Percentiles rank a stretch among this genome's conserved stretches.
Evolutionary conservation across 495 filamentous ascomycete genomes (phyloP).

Genomic region (Trypethelium eluteriae): DNA sequence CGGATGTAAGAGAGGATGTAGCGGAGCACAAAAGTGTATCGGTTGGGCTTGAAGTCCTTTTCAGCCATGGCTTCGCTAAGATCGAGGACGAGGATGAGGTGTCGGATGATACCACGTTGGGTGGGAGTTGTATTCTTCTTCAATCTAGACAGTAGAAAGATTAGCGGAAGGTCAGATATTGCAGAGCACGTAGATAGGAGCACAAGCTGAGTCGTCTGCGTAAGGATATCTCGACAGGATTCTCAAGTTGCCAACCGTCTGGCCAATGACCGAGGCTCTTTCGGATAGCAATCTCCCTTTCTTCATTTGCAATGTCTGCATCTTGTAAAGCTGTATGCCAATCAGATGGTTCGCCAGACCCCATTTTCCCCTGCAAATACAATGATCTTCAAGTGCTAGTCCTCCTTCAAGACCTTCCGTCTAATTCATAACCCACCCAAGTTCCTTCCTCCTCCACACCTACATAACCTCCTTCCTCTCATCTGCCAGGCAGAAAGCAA

Average conservation of each 20-base stretch:
- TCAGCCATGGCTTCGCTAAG: conserved; percentile 89
- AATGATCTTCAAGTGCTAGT: too few relatives aligned
- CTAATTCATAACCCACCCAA: too few relatives aligned
- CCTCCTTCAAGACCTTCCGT: too few relatives aligned
- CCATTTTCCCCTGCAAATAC: too few relatives aligned
- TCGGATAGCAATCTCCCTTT: too few relatives aligned
- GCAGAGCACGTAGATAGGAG: background rate
- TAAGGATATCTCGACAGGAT: background rate
- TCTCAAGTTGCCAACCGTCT: background rate
- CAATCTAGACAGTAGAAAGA: conserved; percentile 43
- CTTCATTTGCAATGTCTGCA: too few relatives aligned
- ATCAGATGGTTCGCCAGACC: too few relatives aligned
- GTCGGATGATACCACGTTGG: conserved; percentile 93
- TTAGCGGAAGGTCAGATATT: background rate
- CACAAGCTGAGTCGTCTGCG: background rate
- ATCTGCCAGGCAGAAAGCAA: background rate
- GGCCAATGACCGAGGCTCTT: too few relatives aligned
- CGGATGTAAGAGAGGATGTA: conserved; percentile 82
- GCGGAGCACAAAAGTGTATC: conserved; percentile 71
- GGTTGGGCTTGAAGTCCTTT: conserved; percentile 84
- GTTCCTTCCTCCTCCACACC: too few relatives aligned
- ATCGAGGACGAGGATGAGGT: conserved; percentile 86
- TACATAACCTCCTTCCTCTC: background rate
- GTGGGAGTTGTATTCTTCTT: conserved; percentile 88
- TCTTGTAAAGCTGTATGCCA: too few relatives aligned